A percentile compares a stretch with the other conserved stretches of the same genome.
phyloP scores from a whole-genome alignment of 148 eudicot species.

The Amaranthus cruentus region DNA sequence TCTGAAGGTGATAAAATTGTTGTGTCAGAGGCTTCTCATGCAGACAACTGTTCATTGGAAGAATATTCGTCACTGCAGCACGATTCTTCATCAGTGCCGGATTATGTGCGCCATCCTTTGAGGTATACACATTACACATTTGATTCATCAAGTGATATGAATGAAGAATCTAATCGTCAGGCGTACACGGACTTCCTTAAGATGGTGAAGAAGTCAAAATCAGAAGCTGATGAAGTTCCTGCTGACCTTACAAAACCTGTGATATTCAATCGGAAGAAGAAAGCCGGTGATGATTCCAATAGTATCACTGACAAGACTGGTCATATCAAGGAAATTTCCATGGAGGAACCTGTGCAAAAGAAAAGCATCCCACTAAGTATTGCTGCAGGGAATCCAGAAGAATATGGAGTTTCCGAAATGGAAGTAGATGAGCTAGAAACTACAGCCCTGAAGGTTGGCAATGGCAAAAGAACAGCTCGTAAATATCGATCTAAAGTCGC shows the following conservation, averaged over 20 bases:
- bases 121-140: conserved; percentile 61
- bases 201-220: conserved; percentile 26
- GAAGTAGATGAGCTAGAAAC: conserved; percentile 57
- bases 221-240: conserved; percentile 30
- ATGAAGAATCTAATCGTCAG: conserved; percentile 31
- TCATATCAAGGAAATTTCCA: not conserved
- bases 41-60: conserved; percentile 11
- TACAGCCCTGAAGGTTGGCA: conserved; percentile 18
- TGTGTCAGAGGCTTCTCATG: conserved; percentile 16
- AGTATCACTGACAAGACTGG: conserved; percentile 16
- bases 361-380: conserved; percentile 30
- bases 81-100: conserved; percentile 47
- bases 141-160: conserved; percentile 31
- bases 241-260: conserved; percentile 36
- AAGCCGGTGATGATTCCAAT: conserved; percentile 4
- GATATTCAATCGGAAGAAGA: conserved; percentile 28
- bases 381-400: conserved; percentile 29
- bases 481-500: conserved; percentile 49
- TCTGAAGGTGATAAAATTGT: conserved; percentile 18
- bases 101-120: conserved; percentile 59
- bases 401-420: conserved; percentile 48
- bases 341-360: conserved; percentile 23
- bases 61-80: conserved; percentile 20
- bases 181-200: conserved; percentile 29
- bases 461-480: conserved; percentile 40